These are phyloP conservation scores for Aureobasidium leucospermi DNA, from an alignment of 2,329 filamentous ascomycete genomes.

Conservation along the genomic window DNA sequence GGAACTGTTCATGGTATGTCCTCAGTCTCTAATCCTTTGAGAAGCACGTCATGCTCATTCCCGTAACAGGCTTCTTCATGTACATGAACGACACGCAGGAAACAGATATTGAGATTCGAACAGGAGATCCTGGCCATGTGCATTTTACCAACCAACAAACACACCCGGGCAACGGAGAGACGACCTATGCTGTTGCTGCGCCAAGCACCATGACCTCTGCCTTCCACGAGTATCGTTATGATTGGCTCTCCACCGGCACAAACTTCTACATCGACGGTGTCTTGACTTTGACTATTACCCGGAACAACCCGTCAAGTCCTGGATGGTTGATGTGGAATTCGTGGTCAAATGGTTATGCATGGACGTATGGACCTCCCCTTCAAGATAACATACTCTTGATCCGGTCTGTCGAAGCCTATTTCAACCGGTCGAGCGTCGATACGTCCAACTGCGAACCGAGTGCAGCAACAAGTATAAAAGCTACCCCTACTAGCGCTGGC, in stretches of 20 bases:
- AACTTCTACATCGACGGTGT: constrained; percentile 62
- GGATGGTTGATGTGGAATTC: constrained; percentile 60
- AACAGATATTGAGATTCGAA: constrained; percentile 60
- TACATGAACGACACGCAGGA: constrained; percentile 74
- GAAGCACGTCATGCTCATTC: no score
- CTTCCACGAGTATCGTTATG: constrained; percentile 77
- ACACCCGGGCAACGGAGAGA: constrained; percentile 51
- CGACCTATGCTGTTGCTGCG: constrained; percentile 54
- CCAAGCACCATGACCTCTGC: constrained; percentile 56
- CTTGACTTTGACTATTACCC: constrained; percentile 47
- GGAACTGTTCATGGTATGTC: constrained; percentile 60
- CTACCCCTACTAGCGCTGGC: background rate
- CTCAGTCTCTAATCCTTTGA: no score
- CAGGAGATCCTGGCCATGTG: constrained; percentile 1
- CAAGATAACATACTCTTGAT: constrained; percentile 58
- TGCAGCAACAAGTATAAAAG: background rate
- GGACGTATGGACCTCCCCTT: constrained; percentile 63
- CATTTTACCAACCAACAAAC: constrained; percentile 54
- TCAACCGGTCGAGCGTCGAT: constrained; percentile 44
- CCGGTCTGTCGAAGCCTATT: constrained; percentile 69
- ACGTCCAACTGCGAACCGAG: background rate
- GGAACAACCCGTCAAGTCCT: constrained; percentile 42
- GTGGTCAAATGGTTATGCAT: constrained; percentile 57
- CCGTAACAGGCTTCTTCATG: constrained; percentile 57
- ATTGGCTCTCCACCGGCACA: constrained; percentile 57